These are phyloP conservation scores for Mortierella sp. DNA, from an alignment of 371 early-diverging fungal species.

Conservation along the genomic window DNA sequence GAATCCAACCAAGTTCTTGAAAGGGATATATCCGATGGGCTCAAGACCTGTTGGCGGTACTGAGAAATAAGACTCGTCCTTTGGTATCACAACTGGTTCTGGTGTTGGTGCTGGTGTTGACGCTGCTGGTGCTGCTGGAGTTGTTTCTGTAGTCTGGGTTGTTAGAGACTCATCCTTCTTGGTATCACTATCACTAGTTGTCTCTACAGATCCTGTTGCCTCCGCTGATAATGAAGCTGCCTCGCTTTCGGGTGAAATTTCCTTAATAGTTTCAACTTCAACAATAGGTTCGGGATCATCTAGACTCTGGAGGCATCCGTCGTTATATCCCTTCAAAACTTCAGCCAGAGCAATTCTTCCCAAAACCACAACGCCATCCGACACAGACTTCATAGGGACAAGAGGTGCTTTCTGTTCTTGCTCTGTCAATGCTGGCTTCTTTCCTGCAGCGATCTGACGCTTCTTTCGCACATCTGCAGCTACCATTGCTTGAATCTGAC, in stretches of 20 bases:
- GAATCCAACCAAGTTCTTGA: slow-evolving; percentile 77
- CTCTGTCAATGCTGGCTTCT: slow-evolving; percentile 36
- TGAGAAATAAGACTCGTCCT: slow-evolving; percentile 60
- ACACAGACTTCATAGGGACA: slow-evolving; percentile 40
- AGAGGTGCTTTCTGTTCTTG: slow-evolving; percentile 26
- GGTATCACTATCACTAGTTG: slow-evolving; percentile 10
- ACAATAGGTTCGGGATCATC: slow-evolving; percentile 47
- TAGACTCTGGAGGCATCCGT: slow-evolving; percentile 69
- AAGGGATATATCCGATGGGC: slow-evolving; percentile 75
- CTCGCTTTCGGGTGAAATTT: slow-evolving; percentile 13
- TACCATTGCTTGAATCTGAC: slow-evolving; percentile 68
- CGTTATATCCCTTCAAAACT: slow-evolving; percentile 69
- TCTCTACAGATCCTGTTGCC: slow-evolving; percentile 27
- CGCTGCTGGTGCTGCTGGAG: slow-evolving; percentile 13
- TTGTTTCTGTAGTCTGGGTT: slow-evolving; percentile 8
- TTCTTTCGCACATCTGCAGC: slow-evolving; percentile 66
- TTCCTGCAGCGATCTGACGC: slow-evolving; percentile 61
- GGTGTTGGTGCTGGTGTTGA: slow-evolving; percentile 24
- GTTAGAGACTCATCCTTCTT: slow-evolving; percentile 9
- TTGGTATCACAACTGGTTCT: slow-evolving; percentile 31
- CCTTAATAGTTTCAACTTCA: slow-evolving; percentile 18
- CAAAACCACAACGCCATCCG: slow-evolving; percentile 71
- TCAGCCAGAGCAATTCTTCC: slow-evolving; percentile 72
- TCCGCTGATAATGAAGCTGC: slow-evolving; percentile 21
- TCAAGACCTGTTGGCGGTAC: slow-evolving; percentile 63